Percentiles rank a stretch among this genome's conserved stretches.
Evolutionary conservation across 1,284 basidiomycete species (phyloP).

Genomic region (Gymnopus androsaceus): DNA sequence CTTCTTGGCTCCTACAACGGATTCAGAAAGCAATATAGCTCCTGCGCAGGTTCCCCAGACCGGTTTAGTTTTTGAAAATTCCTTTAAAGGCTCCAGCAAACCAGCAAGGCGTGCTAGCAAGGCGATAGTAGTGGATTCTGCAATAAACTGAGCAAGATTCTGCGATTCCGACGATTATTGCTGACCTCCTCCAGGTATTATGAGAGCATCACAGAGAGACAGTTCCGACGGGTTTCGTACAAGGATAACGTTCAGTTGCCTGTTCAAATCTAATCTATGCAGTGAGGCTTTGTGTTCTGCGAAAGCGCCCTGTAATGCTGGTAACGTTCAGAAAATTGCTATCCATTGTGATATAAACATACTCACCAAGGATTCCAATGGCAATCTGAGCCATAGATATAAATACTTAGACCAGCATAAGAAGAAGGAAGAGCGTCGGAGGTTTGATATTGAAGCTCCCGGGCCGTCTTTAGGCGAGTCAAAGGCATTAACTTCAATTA

Average conservation of each 20-base stretch:
- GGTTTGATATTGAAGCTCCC: too few relatives aligned
- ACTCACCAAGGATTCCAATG: too few relatives aligned
- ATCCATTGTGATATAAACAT: too few relatives aligned
- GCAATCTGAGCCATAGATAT: too few relatives aligned
- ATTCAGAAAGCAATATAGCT: slow-evolving; percentile 84
- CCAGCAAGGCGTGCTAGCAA: slow-evolving; percentile 80
- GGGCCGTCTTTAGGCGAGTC: too few relatives aligned
- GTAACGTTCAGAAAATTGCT: too few relatives aligned
- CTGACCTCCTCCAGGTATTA: slow-evolving; percentile 91
- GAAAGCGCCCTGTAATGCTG: too few relatives aligned
- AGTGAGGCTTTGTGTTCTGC: slow-evolving; percentile 82
- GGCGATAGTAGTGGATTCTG: slow-evolving; percentile 93
- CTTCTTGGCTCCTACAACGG: slow-evolving; percentile 79
- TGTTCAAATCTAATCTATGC: slow-evolving; percentile 52
- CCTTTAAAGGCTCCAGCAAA: slow-evolving; percentile 77
- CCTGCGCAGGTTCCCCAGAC: slow-evolving; percentile 98
- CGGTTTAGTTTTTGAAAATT: slow-evolving; percentile 69
- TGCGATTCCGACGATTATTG: too few relatives aligned
- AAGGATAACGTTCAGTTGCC: slow-evolving; percentile 53
- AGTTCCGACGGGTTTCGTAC: slow-evolving; percentile 83
- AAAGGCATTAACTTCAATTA: too few relatives aligned
- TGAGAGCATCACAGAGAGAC: slow-evolving; percentile 79
- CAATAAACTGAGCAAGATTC: too few relatives aligned
- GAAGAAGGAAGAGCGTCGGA: too few relatives aligned
- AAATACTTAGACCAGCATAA: too few relatives aligned